Evolutionary conservation across 164 flowering plant genomes (phyloP), one percentile per base, ranked within the genome.

Genomic region (Vitis labrusca): DNA sequence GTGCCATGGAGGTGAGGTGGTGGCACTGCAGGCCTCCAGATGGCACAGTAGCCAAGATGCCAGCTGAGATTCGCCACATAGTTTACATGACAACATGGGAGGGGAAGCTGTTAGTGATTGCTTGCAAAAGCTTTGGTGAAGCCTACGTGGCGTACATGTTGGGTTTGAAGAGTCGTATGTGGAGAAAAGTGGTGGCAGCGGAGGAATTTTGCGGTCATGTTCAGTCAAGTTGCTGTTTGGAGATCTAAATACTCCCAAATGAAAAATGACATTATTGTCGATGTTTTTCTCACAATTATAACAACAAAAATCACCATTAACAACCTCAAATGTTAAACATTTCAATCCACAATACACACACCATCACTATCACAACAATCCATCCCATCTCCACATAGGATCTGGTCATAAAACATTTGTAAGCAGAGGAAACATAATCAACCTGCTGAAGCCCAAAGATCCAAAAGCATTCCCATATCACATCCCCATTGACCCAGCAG

Each of bases 191-290:
- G 50, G 85, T 66, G 32, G 37, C 53, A 23, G 79, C 86, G 27
- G 70, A 59, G 27, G 74, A 77, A 5, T 84, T 59, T 57, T 66
- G 66, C 0, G 93, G 97, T n/a, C 83, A 80, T 66, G 88, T 85
- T 32, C 89, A 86, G 62, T 71, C 84, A 0, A 85, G 85, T 3
- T 90, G 93, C 55, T 79, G 71, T 56, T 59, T 87, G 44, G 88
- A 89, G 65, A 58, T 91, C 1, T 88, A 61, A 71, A 59, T 8
- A 1, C 1, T 23, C 23, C 23, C 1, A 1, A 23, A 23, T 23
- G 23, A 23, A 23, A 23, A 23, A 23, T 23, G 23, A 23, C n/a
- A n/a, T n/a, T n/a, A n/a, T n/a, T n/a, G n/a, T n/a, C n/a, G n/a
- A n/a, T n/a, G n/a, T n/a, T n/a, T n/a, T n/a, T n/a, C n/a, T 17